phyloP scores from a whole-genome alignment of 148 eudicot species.

The Agrostemma githago region DNA sequence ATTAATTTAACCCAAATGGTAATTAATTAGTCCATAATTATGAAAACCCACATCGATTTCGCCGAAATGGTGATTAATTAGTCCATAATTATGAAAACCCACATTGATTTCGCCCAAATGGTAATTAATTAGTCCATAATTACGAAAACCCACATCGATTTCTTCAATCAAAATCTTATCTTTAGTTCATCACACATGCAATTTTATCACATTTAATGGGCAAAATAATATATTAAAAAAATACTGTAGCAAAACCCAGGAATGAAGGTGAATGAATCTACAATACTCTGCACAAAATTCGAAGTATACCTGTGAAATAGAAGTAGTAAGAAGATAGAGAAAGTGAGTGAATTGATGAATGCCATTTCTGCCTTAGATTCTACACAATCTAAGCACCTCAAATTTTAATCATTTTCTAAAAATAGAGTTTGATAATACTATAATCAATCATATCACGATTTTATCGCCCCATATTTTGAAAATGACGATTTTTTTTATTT shows the following conservation, averaged over 20 bases:
- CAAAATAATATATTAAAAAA: too few species aligned
- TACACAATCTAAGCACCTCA: neutral
- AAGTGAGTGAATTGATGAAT: neutral
- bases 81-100: neutral
- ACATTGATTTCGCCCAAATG: neutral
- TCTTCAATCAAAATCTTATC: neutral
- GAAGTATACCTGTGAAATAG: constrained; percentile 21
- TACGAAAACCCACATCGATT: neutral
- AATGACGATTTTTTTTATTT: too few species aligned
- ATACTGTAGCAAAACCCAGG: neutral
- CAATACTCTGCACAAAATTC: neutral
- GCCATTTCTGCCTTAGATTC: constrained; percentile 11
- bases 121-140: neutral
- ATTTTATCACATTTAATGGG: neutral
- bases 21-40: neutral
- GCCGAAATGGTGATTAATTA: neutral
- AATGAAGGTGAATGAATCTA: neutral
- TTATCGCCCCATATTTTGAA: too few species aligned
- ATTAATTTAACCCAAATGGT: neutral
- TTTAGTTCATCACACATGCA: neutral
- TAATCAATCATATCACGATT: neutral
- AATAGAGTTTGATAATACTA: neutral
- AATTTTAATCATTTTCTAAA: neutral
- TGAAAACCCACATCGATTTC: neutral
- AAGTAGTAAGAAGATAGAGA: constrained; percentile 24